A percentile compares a stretch with the other conserved stretches of the same genome.
Evolutionary conservation across 306 rosid genomes (phyloP).

Genomic region (Cicer bijugum): DNA sequence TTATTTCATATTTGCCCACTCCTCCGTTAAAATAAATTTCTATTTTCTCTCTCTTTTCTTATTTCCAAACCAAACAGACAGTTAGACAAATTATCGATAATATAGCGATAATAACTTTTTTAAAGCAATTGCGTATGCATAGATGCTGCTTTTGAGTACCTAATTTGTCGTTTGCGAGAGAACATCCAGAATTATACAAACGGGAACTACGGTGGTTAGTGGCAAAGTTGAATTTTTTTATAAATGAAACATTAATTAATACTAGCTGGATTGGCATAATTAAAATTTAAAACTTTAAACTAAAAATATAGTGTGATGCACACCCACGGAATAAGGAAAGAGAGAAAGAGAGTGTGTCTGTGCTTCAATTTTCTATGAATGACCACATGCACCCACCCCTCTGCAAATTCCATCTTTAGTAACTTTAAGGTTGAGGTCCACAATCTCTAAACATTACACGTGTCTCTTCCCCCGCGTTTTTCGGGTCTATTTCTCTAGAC

Average conservation of each 20-base stretch:
- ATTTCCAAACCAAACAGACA: not conserved
- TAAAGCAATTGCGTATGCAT: not conserved
- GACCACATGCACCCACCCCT: slow-evolving; percentile 65
- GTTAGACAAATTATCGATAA: not conserved
- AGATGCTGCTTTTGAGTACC: slow-evolving; percentile 16
- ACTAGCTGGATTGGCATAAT: slow-evolving; percentile 56
- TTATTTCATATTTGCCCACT: too few relatives aligned
- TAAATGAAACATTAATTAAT: slow-evolving; percentile 8
- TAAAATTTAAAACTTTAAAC: slow-evolving; percentile 9
- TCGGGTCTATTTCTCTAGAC: slow-evolving; percentile 52
- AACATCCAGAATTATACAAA: slow-evolving; percentile 42
- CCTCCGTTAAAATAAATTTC: too few relatives aligned
- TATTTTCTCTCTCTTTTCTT: not conserved
- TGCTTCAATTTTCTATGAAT: slow-evolving; percentile 67
- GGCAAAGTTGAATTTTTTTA: slow-evolving; percentile 30
- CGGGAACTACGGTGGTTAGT: slow-evolving; percentile 41
- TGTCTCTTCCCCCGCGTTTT: slow-evolving; percentile 66
- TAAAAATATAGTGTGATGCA: slow-evolving; percentile 40
- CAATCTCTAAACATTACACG: slow-evolving; percentile 47
- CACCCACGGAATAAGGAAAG: slow-evolving; percentile 30
- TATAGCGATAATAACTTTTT: not conserved
- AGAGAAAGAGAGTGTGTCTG: slow-evolving; percentile 30
- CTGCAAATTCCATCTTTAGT: slow-evolving; percentile 57
- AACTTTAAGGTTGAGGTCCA: slow-evolving; percentile 51
- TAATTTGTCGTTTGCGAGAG: slow-evolving; percentile 32